Base-by-base conservation (phyloP, 2,329 filamentous ascomycete genomes). In the Pestalotiopsis sp. region DNA sequence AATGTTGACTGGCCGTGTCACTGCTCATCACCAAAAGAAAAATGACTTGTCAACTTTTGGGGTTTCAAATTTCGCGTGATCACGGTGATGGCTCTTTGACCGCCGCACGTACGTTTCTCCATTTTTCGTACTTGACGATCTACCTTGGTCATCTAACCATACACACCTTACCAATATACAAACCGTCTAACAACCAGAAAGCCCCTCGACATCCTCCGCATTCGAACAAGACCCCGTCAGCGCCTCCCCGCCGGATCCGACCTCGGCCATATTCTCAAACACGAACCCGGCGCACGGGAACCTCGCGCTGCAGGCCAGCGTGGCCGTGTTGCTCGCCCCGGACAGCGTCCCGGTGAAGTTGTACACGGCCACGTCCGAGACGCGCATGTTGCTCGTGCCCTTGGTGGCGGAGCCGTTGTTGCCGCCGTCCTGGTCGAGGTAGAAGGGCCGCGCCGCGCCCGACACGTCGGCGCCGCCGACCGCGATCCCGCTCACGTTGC, bases 391-490 rank as follows among this genome's bases (percentile, higher is more conserved):
- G 59, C 82, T 85, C 7, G 84, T 86, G 0, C 86, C 86, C 0
- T 76, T 61, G 49, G 57, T 27, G 57, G 79, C 83, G 1, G 78
- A 82, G 1, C 84, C 84, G 72, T 88, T 86, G 66, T 86, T 78
- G 2, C 86, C 85, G 59, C 73, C 84, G 66, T 85, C 79, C 72
- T 88, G 81, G 0, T 75, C 83, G 67, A 89, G 86, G 2, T 73
- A 72, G 0, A 82, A 79, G 0, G 83, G 83, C 14, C 75, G 72
- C 14, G 80, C 79, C 1, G 85, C 81, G 12, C 85, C 86, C 11
- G 82, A 71, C 14, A 88, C 72, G 13, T 81, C 70, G 71, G 88
- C 87, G 70, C 88, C 87, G 20, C 80, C 78, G 70, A 88, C 86
- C 1, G 82, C 73, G 7, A 88, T 77, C 71, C 88, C 86, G 14